phyloP scores from a whole-genome alignment of 2,329 filamentous ascomycete species.

The Trichoderma sp. region DNA sequence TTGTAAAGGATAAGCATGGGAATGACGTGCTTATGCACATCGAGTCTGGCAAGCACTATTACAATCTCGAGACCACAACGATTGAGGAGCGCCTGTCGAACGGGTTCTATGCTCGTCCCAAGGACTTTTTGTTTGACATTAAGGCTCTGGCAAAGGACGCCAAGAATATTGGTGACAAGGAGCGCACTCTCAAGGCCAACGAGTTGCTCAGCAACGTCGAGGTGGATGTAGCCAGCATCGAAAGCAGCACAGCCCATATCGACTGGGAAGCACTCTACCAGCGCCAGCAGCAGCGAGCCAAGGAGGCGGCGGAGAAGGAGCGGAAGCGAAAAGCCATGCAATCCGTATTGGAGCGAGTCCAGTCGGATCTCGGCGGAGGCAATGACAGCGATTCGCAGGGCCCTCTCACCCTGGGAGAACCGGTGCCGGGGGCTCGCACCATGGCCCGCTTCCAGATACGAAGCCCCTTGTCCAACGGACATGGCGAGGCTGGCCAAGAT shows the following conservation, averaged over 20 bases:
- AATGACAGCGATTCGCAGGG: constrained; percentile 55
- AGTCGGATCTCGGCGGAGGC: constrained; percentile 46
- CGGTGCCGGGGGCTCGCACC: constrained; percentile 54
- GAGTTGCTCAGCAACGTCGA: constrained; percentile 92
- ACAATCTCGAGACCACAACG: constrained; percentile 87
- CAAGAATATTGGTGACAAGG: constrained; percentile 75
- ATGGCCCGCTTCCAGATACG: constrained; percentile 54
- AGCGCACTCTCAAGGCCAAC: constrained; percentile 80
- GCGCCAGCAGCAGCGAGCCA: constrained; percentile 64
- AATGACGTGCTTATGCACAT: constrained; percentile 73
- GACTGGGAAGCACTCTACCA: constrained; percentile 82
- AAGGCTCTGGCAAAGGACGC: constrained; percentile 81
- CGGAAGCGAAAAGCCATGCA: constrained; percentile 62
- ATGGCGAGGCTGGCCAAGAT: constrained; percentile 37
- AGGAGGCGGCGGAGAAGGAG: constrained; percentile 56
- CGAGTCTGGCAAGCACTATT: constrained; percentile 79
- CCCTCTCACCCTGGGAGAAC: constrained; percentile 61
- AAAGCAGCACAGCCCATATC: constrained; percentile 61
- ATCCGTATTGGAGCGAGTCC: constrained; percentile 47
- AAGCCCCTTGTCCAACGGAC: constrained; percentile 59
- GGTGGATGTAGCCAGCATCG: constrained; percentile 80
- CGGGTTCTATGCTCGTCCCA: constrained; percentile 88
- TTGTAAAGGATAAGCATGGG: constrained; percentile 75
- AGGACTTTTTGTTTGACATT: constrained; percentile 86
- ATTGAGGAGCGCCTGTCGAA: constrained; percentile 97